Evolutionary conservation across 106 monocot species (phyloP).

Genomic region (Allium sativum): DNA sequence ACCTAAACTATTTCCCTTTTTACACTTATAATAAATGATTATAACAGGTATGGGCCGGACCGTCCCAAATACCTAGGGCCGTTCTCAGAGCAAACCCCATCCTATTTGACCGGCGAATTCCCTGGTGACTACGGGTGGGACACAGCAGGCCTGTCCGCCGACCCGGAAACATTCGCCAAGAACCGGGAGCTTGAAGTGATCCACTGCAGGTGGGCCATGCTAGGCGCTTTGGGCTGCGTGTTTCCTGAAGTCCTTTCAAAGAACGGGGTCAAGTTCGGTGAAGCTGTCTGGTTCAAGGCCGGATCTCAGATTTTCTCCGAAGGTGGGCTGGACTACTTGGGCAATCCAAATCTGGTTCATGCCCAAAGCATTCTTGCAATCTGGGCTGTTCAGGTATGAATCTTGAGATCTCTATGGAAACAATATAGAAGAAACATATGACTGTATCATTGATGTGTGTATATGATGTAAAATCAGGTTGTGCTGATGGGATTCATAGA

Average conservation of each 20-base stretch:
- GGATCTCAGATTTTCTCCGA: constrained; percentile 6
- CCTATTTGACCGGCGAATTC: constrained; percentile 4
- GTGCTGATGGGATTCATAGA: constrained; percentile 83
- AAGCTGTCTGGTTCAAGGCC: constrained; percentile 5
- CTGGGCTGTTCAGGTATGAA: constrained; percentile 4
- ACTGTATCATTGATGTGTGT: too few relatives aligned
- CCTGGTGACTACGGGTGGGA: constrained; percentile 7
- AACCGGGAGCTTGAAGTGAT: constrained; percentile 6
- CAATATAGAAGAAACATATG: too few relatives aligned
- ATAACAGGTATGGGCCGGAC: constrained; percentile 7
- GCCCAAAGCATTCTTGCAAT: constrained; percentile 6
- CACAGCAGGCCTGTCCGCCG: neutral
- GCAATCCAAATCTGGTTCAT: constrained; percentile 4
- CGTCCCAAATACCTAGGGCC: constrained; percentile 8
- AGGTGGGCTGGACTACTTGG: constrained; percentile 4
- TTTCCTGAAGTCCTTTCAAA: constrained; percentile 6
- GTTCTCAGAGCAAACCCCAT: constrained; percentile 7
- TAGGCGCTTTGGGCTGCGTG: constrained; percentile 4
- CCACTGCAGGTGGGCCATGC: constrained; percentile 5
- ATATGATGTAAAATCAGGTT: constrained; percentile 23
- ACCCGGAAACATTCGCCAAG: constrained; percentile 6
- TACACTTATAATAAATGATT: too few relatives aligned
- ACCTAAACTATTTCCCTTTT: neutral
- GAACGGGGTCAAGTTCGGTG: constrained; percentile 6
- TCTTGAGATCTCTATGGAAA: neutral